These are phyloP conservation scores for Neofusicoccum parvum DNA, from an alignment of 2,329 filamentous ascomycete species.

Conservation along the genomic window DNA sequence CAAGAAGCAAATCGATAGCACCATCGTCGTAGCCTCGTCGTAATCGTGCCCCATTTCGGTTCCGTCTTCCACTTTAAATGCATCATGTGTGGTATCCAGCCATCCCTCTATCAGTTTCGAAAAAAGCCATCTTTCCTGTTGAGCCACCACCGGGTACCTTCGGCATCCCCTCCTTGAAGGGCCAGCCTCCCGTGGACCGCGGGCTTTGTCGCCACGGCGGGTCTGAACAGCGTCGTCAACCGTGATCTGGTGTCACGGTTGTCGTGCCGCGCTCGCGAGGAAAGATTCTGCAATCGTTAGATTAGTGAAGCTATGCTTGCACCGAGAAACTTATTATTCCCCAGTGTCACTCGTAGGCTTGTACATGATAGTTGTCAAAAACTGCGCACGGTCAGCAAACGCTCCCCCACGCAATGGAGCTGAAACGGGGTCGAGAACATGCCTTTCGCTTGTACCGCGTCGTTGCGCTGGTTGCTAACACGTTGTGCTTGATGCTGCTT, in stretches of 20 bases:
- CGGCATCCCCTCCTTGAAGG: neutral
- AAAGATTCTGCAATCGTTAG: slow-evolving; percentile 19
- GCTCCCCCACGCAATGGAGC: neutral
- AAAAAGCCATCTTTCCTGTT: slow-evolving; percentile 2
- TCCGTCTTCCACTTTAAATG: slow-evolving; percentile 9
- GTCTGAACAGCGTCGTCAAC: slow-evolving; percentile 1
- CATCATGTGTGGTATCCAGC: neutral
- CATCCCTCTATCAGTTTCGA: neutral
- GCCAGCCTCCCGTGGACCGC: neutral
- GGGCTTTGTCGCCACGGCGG: slow-evolving; percentile 1
- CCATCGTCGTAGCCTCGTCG: neutral
- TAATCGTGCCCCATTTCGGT: neutral
- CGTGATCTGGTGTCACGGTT: slow-evolving; percentile 2
- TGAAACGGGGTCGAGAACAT: slow-evolving; percentile 26
- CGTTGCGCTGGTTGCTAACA: slow-evolving; percentile 91
- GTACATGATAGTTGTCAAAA: slow-evolving; percentile 96
- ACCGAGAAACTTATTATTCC: slow-evolving; percentile 21
- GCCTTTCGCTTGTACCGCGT: slow-evolving; percentile 98
- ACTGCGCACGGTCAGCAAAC: slow-evolving; percentile 56
- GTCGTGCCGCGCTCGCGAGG: slow-evolving; percentile 15
- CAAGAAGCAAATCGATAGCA: slow-evolving; percentile 13
- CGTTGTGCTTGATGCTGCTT: slow-evolving; percentile 96
- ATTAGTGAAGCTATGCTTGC: slow-evolving; percentile 16
- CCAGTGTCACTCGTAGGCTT: slow-evolving; percentile 69
- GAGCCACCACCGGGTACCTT: neutral